phyloP scores from a whole-genome alignment of 495 filamentous ascomycete genomes.

The Penicillium bialowiezense region DNA sequence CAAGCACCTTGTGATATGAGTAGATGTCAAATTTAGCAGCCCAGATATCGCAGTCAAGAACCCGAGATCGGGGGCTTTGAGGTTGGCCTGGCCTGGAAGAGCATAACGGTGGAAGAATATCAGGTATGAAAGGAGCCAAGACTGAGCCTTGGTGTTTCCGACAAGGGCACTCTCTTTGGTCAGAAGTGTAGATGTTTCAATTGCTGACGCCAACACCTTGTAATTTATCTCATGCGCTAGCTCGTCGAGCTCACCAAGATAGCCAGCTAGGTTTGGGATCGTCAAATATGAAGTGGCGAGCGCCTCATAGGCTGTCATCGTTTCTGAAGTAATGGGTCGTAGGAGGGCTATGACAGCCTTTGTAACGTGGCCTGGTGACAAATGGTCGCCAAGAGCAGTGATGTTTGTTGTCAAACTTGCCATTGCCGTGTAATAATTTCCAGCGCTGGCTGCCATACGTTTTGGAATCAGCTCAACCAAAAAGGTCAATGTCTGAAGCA shows the following conservation, averaged over 20 bases:
- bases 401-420: conserved; percentile 36
- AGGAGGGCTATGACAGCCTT: conserved; percentile 48
- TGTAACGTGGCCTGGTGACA: conserved; percentile 25
- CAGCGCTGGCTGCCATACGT: conserved; percentile 43
- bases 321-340: conserved; percentile 44
- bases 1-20: conserved; percentile 53
- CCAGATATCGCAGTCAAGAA: conserved; percentile 65
- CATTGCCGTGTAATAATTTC: conserved; percentile 44
- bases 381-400: conserved; percentile 16
- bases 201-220: conserved; percentile 48
- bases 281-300: conserved; percentile 56
- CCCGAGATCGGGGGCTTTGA: conserved; percentile 50
- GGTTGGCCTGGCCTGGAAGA: conserved; percentile 38
- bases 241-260: conserved; percentile 42
- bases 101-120: conserved; percentile 66
- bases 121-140: conserved; percentile 81
- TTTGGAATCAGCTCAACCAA: conserved; percentile 45
- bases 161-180: conserved; percentile 20
- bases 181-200: conserved; percentile 35
- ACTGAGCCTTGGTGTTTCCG: conserved; percentile 37
- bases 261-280: conserved; percentile 41
- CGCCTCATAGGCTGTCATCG: conserved; percentile 52
- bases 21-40: conserved; percentile 59
- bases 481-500: conserved; percentile 38
- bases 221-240: conserved; percentile 53